Percentiles rank a stretch among this genome's conserved stretches.
Conservation (phyloP, 768 basidiomycete species). For the Leccinum arenicola region DNA sequence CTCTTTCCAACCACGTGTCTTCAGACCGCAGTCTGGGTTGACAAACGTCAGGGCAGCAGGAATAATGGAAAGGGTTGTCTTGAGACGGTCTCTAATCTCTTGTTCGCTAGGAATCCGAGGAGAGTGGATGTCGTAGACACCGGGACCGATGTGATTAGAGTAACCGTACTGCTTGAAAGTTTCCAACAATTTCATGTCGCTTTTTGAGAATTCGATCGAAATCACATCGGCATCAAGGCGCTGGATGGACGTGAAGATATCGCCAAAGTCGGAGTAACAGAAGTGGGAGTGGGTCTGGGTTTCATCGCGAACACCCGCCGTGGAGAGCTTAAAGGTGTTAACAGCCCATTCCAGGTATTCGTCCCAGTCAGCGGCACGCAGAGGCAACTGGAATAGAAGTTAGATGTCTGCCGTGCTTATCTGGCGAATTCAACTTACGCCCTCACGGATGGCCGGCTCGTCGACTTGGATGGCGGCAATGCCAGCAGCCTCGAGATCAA, state of each 20-base stretch:
- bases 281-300: constrained; percentile 99
- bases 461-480: constrained; percentile 99
- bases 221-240: constrained; percentile 98
- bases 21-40: constrained; percentile 98
- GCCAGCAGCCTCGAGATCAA: constrained; percentile 95
- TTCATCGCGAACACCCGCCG: constrained; percentile 90
- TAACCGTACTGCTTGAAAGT: constrained; percentile 96
- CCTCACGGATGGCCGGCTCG: constrained; percentile 99
- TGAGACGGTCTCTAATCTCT: constrained; percentile 93
- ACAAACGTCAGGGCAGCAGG: constrained; percentile 81
- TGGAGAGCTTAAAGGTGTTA: constrained; percentile 97
- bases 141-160: constrained; percentile 96
- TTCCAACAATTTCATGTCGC: constrained; percentile 94
- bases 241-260: constrained; percentile 97
- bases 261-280: constrained; percentile 98
- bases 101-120: constrained; percentile 92
- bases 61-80: constrained; percentile 78
- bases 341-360: constrained; percentile 97
- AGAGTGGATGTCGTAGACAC: constrained; percentile 99
- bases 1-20: constrained; percentile 99
- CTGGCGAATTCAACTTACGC: constrained; percentile 49
- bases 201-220: constrained; percentile 98
- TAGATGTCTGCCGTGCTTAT: not conserved
- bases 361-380: constrained; percentile 95
- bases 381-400: constrained; percentile 63